These are phyloP conservation scores for Leishmania aethiopica DNA, from an alignment of 208 protist genomes.

Conservation along the genomic window DNA sequence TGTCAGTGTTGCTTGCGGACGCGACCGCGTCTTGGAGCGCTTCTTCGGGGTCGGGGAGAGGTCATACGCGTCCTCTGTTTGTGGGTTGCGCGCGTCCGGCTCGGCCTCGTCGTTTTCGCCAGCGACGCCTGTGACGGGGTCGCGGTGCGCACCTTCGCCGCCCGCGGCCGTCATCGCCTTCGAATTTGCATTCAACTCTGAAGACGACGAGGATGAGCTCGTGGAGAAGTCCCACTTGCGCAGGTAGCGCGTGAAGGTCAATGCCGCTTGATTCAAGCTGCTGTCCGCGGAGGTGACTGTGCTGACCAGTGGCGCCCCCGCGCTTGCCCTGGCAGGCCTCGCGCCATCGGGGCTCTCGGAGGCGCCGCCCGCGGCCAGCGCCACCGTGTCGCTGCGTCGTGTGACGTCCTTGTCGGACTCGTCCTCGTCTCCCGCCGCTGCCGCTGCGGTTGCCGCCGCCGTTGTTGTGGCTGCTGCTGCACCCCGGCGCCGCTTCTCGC, in stretches of 20 bases:
- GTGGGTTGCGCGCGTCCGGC: conserved; percentile 18
- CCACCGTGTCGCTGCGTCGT: conserved; percentile 20
- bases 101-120: conserved; percentile 5
- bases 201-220: neutral
- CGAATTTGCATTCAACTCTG: neutral
- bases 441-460: neutral
- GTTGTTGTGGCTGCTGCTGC: neutral
- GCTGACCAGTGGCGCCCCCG: neutral
- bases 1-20: neutral
- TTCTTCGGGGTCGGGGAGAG: conserved; percentile 56
- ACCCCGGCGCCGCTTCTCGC: neutral
- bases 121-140: neutral
- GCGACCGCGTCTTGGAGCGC: conserved; percentile 55
- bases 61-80: conserved; percentile 23
- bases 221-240: conserved; percentile 25
- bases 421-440: neutral
- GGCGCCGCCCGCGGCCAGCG: neutral
- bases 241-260: conserved; percentile 13
- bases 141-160: neutral
- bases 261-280: neutral
- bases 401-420: conserved; percentile 13
- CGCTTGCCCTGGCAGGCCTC: neutral
- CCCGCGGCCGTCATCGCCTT: neutral
- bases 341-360: neutral
- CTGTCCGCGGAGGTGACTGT: neutral